Conservation (phyloP, 768 basidiomycete genomes). For the Lyophyllum shimeji region DNA sequence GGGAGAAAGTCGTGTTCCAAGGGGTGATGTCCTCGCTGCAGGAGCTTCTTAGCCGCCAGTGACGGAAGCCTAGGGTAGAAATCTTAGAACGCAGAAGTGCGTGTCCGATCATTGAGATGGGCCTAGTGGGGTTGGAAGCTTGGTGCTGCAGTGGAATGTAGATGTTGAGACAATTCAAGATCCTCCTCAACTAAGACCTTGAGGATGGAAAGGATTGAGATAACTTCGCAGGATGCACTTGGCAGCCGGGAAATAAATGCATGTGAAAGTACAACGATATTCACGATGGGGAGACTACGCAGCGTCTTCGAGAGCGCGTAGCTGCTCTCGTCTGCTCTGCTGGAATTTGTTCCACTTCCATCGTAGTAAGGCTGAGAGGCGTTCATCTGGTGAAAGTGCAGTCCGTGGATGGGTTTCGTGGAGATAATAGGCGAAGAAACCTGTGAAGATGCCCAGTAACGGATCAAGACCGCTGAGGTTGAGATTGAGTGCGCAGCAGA, state of each 20-base stretch:
- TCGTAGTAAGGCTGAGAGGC: constrained; percentile 49
- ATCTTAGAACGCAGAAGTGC: no score
- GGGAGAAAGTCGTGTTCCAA: constrained; percentile 45
- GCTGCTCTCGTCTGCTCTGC: constrained; percentile 23
- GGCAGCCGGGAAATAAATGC: neutral
- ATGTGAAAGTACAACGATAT: neutral
- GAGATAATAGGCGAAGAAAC: constrained; percentile 75
- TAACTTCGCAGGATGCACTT: no score
- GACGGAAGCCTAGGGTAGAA: neutral
- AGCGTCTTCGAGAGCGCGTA: constrained; percentile 45
- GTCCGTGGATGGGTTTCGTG: constrained; percentile 81
- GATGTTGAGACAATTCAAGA: no score
- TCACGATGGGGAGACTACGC: neutral
- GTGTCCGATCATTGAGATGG: no score
- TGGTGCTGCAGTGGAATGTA: no score
- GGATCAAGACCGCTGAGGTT: constrained; percentile 62
- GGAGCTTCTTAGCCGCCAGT: constrained; percentile 28
- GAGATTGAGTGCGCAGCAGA: constrained; percentile 2
- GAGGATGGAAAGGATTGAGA: no score
- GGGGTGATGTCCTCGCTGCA: constrained; percentile 50
- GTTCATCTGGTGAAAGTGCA: constrained; percentile 54
- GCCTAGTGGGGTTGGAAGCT: no score
- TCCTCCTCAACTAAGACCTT: no score
- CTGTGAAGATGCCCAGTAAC: constrained; percentile 75
- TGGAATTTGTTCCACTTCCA: constrained; percentile 68